phyloP scores from a whole-genome alignment of 208 protist species.

The Leishmania tropica region DNA sequence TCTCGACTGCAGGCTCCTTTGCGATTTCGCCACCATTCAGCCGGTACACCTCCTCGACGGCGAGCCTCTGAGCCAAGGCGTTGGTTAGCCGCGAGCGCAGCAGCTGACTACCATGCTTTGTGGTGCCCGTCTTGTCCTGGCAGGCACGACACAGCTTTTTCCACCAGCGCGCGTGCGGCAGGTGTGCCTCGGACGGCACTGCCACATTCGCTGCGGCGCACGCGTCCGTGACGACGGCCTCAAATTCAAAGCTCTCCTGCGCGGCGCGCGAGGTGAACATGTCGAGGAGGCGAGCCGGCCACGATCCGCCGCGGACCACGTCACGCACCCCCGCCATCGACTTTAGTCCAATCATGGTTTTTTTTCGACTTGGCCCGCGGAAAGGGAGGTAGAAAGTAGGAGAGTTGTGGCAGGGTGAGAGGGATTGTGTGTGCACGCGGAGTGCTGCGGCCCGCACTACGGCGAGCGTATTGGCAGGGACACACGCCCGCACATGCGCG shows the following conservation, averaged over 20 bases:
- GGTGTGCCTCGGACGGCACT: conserved; percentile 42
- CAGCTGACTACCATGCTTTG: conserved; percentile 59
- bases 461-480: neutral
- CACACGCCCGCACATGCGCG: neutral
- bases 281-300: conserved; percentile 47
- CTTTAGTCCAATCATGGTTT: conserved; percentile 68
- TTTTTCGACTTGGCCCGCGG: neutral
- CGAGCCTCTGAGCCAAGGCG: conserved; percentile 73
- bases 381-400: neutral
- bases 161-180: conserved; percentile 78
- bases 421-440: neutral
- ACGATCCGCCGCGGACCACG: conserved; percentile 45
- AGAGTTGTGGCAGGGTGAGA: neutral
- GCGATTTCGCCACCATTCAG: conserved; percentile 79
- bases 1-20: conserved; percentile 44
- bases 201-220: conserved; percentile 53
- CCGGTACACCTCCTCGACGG: conserved; percentile 81
- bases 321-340: conserved; percentile 89
- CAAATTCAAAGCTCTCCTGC: conserved; percentile 59
- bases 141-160: conserved; percentile 85
- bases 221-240: conserved; percentile 65
- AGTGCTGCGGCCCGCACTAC: neutral
- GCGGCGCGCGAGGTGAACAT: conserved; percentile 33
- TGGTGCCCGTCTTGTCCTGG: conserved; percentile 61
- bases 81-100: conserved; percentile 70